phyloP scores from a whole-genome alignment of 352 stramenopile species.

The Phytophthora meadii region DNA sequence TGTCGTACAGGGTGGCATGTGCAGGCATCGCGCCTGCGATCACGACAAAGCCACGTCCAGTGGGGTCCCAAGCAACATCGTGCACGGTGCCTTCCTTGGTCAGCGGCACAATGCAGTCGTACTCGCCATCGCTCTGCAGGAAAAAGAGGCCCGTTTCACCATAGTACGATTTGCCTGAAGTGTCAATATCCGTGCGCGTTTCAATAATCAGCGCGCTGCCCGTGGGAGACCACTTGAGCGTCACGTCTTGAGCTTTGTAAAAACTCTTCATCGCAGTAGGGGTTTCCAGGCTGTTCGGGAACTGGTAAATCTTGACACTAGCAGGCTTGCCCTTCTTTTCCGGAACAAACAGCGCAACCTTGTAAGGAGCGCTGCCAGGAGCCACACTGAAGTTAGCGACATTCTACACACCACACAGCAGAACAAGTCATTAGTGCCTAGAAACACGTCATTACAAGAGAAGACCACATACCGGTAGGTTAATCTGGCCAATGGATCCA shows the following conservation, averaged over 20 bases:
- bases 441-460: background rate
- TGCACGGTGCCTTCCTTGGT: slow-evolving; percentile 94
- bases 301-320: slow-evolving; percentile 87
- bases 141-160: slow-evolving; percentile 97
- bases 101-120: slow-evolving; percentile 91
- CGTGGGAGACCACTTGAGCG: slow-evolving; percentile 91
- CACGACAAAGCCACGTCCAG: slow-evolving; percentile 93
- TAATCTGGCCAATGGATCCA: slow-evolving; percentile 74
- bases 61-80: slow-evolving; percentile 95
- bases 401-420: slow-evolving; percentile 47
- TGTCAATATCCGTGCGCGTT: slow-evolving; percentile 93
- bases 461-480: slow-evolving; percentile 56
- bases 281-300: slow-evolving; percentile 63
- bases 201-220: slow-evolving; percentile 89
- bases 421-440: slow-evolving; percentile 8
- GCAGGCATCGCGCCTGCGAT: slow-evolving; percentile 96
- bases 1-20: slow-evolving; percentile 96
- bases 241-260: slow-evolving; percentile 92
- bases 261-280: slow-evolving; percentile 88
- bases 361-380: slow-evolving; percentile 78
- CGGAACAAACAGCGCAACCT: slow-evolving; percentile 86
- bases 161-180: slow-evolving; percentile 97
- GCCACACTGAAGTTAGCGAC: slow-evolving; percentile 87
- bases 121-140: slow-evolving; percentile 91
- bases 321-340: slow-evolving; percentile 92